Evolutionary conservation across 2,329 filamentous ascomycete genomes (phyloP), one percentile per base, ranked within the genome.

Genomic region (Zarea fungicola): DNA sequence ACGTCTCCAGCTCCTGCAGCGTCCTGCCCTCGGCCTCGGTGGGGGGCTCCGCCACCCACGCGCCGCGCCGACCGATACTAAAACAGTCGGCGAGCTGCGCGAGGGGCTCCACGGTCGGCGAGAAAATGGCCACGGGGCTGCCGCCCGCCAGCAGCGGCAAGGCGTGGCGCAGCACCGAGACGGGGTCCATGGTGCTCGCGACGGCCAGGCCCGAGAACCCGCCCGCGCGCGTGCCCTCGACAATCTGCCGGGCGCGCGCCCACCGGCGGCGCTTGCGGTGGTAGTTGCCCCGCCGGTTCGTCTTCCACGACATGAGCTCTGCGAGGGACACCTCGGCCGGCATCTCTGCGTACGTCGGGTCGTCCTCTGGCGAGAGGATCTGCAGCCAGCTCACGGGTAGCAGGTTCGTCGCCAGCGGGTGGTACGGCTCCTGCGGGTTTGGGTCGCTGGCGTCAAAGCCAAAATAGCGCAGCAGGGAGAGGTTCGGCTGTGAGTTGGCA

Each of bases 341-440:
- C 46, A 84, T 78, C 22, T 79, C 76, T 26, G 73, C 68, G 67
- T 95, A 96, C 4, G 85, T 81, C 1, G 79, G 76, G 65, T 97
- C 93, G 25, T 81, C 72, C 29, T 80, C 70, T 0, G 93, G 93
- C 21, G 86, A 77, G 14, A 96, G 71, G 5, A 99, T 80, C 67
- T 97, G 92, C 2, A 99, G 79, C 91, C 92, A 99, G 23, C 89
- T 92, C 25, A 97, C 74, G 5, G 85, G 81, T 59, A 92, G 85
- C 44, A 99, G 80, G 62, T 93, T 85, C 14, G 80, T 84, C 65
- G 85, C 79, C 10, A 99, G 80, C 1, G 93, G 92, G 62, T 97
- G 93, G 21, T 81, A 73, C 13, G 78, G 73, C 47, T 74, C 65
- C 39, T 59, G 75, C 10, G 67, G 78, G 55, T 76, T 77, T 36